Evolutionary conservation across 1,139 yeast species (phyloP), one percentile per base, ranked within the genome.

Genomic region (Blastobotrys ciferrii): DNA sequence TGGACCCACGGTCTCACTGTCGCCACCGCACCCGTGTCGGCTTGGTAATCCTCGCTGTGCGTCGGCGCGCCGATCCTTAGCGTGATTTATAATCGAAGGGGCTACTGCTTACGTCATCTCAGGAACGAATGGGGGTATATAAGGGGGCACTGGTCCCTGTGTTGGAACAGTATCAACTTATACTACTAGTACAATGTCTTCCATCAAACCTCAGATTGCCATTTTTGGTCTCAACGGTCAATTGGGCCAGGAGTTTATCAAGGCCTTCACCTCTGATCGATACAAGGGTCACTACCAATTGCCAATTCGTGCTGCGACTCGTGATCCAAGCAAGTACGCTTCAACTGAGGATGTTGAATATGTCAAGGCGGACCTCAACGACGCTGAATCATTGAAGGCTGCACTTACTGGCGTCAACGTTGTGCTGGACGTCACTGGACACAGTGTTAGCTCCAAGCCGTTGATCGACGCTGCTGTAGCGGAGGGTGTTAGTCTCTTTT

Each of bases 281-380:
- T 23, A 23, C 28, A 66, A 67, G 15, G 65, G 65, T 49, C 75
- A 76, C 54, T 62, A 76, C 52, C 53, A 69, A 6, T 68, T 70
- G 43, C 87, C 87, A 28, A 66, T 82, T 52, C 72, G 72, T 56
- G 79, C 77, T 1, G 58, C 81, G 48, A 72, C 85, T 18, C 67
- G 81, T 57, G 71, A 73, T 46, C 63, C 68, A 2, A 67, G 72
- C 37, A 69, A 67, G 44, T 52, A 59, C 2, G 65, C 71, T 15
- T 13, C 18, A 11, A 65, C 75, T 7, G 75, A 71, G 20, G 9
- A 23, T 23, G 28, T 23, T 23, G 28, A 23, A 9, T 79, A 72
- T 61, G 61, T 14, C 23, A 15, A 17, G 28, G 33, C 43, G 2
- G 18, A 23, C 2, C 11, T 41, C 3, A 42, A 44, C 20, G 43